phyloP scores from a whole-genome alignment of 2,329 filamentous ascomycete genomes.

The Phialophora chinensis region DNA sequence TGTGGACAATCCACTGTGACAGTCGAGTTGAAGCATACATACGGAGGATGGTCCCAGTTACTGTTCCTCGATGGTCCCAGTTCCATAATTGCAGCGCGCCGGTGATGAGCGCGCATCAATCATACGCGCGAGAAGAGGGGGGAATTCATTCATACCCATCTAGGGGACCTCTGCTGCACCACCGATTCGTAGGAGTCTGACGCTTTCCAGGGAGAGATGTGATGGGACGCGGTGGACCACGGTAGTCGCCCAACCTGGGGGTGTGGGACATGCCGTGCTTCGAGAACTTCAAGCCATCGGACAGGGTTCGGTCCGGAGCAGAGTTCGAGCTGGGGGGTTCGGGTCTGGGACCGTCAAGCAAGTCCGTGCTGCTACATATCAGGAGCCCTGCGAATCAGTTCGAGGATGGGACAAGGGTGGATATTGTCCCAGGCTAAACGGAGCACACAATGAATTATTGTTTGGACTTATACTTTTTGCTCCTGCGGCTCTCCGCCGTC shows the following conservation, averaged over 20 bases:
- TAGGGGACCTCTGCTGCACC: too few relatives aligned
- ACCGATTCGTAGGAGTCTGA: background rate
- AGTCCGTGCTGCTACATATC: background rate
- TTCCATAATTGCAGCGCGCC: background rate
- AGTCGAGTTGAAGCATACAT: background rate
- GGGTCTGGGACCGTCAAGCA: background rate
- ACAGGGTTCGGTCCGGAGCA: constrained; percentile 7
- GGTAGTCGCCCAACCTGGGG: background rate
- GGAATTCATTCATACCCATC: background rate
- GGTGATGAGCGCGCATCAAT: background rate
- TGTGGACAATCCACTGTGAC: background rate
- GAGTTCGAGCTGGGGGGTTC: background rate
- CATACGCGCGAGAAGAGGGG: background rate
- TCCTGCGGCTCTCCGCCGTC: constrained; percentile 21
- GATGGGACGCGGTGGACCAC: background rate
- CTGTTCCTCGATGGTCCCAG: background rate
- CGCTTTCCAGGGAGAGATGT: background rate
- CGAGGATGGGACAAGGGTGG: background rate
- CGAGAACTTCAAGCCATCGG: background rate
- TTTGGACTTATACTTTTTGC: background rate
- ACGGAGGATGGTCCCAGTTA: background rate
- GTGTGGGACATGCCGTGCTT: background rate
- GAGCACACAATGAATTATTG: background rate
- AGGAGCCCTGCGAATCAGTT: background rate
- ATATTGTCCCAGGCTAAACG: background rate